These are phyloP conservation scores for Geosmithia putterillii DNA, from an alignment of 2,329 filamentous ascomycete genomes.

Conservation along the genomic window DNA sequence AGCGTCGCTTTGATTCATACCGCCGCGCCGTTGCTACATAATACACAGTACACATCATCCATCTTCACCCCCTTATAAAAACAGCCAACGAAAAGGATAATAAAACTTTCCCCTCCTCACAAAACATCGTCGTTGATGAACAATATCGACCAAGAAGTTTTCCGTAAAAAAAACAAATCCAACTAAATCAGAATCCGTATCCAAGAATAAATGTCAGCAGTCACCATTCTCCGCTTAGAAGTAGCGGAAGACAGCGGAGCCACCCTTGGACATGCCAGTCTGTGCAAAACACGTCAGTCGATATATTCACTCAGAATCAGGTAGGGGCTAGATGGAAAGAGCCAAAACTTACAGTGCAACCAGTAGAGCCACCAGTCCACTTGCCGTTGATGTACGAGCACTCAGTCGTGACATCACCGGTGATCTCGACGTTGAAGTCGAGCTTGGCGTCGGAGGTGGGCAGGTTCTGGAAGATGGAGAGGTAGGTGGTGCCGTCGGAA, in stretches of 20 bases:
- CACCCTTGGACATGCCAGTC: constrained; percentile 29
- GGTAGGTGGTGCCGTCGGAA: constrained; percentile 52
- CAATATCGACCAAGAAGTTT: constrained; percentile 6
- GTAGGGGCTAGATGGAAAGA: background rate
- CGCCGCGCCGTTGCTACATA: too few relatives aligned
- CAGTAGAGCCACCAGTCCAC: constrained; percentile 45
- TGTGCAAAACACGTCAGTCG: constrained; percentile 13
- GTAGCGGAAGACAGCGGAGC: constrained; percentile 30
- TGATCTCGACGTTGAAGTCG: constrained; percentile 69
- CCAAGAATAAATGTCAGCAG: constrained; percentile 7
- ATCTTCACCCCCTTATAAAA: too few relatives aligned
- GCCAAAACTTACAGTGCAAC: constrained; percentile 65
- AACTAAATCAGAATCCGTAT: constrained; percentile 7
- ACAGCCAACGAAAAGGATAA: too few relatives aligned
- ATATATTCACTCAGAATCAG: background rate
- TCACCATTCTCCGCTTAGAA: constrained; percentile 13
- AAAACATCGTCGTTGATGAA: background rate
- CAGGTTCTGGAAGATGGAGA: constrained; percentile 75
- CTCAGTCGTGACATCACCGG: constrained; percentile 42
- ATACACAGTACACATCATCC: too few relatives aligned
- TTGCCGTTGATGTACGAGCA: constrained; percentile 57
- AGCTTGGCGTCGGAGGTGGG: constrained; percentile 54
- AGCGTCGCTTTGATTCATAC: too few relatives aligned
- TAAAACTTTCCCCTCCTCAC: background rate
- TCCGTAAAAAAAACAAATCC: constrained; percentile 4